These are phyloP conservation scores for Coniochaeta sp. DNA, from an alignment of 2,329 filamentous ascomycete genomes.

Conservation along the genomic window DNA sequence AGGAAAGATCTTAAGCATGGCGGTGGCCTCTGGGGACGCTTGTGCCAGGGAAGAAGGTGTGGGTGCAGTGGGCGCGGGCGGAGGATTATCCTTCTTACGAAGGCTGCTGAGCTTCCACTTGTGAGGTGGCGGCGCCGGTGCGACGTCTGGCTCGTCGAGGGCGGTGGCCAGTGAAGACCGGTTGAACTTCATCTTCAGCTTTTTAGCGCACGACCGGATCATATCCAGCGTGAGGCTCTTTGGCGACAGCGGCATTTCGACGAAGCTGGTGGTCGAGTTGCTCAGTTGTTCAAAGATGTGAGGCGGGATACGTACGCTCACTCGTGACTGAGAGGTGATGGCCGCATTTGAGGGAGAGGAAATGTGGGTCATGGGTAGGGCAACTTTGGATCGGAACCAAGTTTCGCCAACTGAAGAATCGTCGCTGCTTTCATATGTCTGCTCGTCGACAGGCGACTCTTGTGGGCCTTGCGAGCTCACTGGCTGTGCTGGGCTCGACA, in stretches of 20 bases:
- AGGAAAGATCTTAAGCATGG: constrained; percentile 43
- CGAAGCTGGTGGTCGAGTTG: constrained; percentile 48
- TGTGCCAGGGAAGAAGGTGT: constrained; percentile 1
- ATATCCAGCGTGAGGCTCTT: constrained; percentile 46
- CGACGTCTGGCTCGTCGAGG: neutral
- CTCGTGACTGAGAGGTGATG: neutral
- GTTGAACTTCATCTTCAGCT: constrained; percentile 33
- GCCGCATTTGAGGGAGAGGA: neutral
- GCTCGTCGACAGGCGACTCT: neutral
- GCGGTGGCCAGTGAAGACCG: constrained; percentile 4
- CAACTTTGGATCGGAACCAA: neutral
- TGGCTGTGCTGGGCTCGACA: neutral
- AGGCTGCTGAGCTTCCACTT: neutral
- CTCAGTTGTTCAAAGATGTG: constrained; percentile 46
- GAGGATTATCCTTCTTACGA: constrained; percentile 6
- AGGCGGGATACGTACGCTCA: constrained; percentile 40
- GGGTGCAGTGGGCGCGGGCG: neutral
- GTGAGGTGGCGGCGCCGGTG: neutral
- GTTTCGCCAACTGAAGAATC: neutral
- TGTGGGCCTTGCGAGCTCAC: neutral
- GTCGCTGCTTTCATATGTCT: neutral
- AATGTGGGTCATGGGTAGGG: neutral
- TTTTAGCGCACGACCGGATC: constrained; percentile 47
- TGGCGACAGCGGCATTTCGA: constrained; percentile 49
- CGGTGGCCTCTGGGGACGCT: constrained; percentile 6